Evolutionary conservation across 495 filamentous ascomycete species (phyloP).

Genomic region (Pseudevernia furfuracea): DNA sequence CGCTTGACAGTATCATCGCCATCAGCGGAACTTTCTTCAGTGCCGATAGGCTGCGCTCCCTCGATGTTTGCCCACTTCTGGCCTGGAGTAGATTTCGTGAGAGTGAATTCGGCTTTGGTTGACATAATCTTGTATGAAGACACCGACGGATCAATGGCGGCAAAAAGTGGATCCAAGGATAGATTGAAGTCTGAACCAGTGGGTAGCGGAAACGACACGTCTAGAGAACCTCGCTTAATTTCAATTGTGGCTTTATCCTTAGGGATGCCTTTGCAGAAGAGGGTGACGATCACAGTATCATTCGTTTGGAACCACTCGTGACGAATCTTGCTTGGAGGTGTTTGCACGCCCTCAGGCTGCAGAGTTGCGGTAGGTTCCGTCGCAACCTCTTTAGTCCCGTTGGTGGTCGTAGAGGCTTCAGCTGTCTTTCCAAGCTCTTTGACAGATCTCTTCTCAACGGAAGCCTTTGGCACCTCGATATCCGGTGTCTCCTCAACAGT

Average conservation of each 20-base stretch:
- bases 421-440: constrained; percentile 23
- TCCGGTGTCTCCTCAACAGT: constrained; percentile 59
- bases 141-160: constrained; percentile 50
- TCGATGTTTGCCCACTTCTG: constrained; percentile 73
- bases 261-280: constrained; percentile 65
- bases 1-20: constrained; percentile 21
- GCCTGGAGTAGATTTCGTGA: constrained; percentile 59
- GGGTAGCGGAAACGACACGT: constrained; percentile 59
- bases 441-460: constrained; percentile 23
- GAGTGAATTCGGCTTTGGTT: constrained; percentile 76
- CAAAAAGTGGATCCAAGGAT: constrained; percentile 63
- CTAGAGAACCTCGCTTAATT: constrained; percentile 50
- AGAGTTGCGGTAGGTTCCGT: constrained; percentile 19
- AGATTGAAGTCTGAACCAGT: constrained; percentile 53
- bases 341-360: constrained; percentile 32
- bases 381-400: not conserved
- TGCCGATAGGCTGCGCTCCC: constrained; percentile 34
- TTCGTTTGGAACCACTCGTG: constrained; percentile 75
- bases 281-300: constrained; percentile 56
- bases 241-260: constrained; percentile 54
- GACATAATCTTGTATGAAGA: constrained; percentile 59
- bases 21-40: constrained; percentile 29
- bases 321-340: constrained; percentile 56
- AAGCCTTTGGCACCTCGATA: constrained; percentile 38
- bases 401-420: constrained; percentile 6